These are phyloP conservation scores for Westerdykella sp. DNA, from an alignment of 2,329 filamentous ascomycete species.

Conservation along the genomic window DNA sequence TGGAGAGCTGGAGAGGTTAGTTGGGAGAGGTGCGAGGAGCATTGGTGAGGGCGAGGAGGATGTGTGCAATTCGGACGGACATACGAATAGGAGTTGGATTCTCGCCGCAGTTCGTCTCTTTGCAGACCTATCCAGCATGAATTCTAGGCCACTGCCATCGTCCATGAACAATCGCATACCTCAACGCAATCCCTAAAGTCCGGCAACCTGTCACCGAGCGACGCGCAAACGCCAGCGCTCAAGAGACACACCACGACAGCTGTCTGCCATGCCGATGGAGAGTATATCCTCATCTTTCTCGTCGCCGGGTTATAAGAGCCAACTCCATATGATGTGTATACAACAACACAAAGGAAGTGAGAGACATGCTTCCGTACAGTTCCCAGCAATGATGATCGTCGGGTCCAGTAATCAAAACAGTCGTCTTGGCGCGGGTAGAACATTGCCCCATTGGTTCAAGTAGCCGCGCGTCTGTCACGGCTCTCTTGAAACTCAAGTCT, in stretches of 20 bases:
- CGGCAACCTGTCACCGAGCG: constrained; percentile 74
- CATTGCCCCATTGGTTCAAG: too few relatives aligned
- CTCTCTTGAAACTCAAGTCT: too few relatives aligned
- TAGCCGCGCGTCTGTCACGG: too few relatives aligned
- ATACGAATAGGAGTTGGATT: constrained; percentile 63
- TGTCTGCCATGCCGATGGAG: constrained; percentile 19
- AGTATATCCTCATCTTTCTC: constrained; percentile 22
- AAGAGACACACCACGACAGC: constrained; percentile 22
- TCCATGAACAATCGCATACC: constrained; percentile 45
- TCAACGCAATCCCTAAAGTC: constrained; percentile 83
- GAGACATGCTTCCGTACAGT: too few relatives aligned
- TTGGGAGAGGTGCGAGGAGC: neutral
- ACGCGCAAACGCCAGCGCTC: constrained; percentile 52
- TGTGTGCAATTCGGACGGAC: constrained; percentile 22
- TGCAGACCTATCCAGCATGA: constrained; percentile 59
- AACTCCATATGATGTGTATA: neutral
- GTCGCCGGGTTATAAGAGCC: neutral
- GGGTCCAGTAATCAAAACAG: too few relatives aligned
- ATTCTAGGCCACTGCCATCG: constrained; percentile 11
- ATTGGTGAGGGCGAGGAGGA: constrained; percentile 5
- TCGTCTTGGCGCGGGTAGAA: too few relatives aligned
- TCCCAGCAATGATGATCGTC: too few relatives aligned
- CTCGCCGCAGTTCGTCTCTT: constrained; percentile 68
- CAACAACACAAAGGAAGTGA: too few relatives aligned
- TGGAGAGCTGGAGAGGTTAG: constrained; percentile 57